Percentiles rank a stretch among this genome's conserved stretches.
These are phyloP conservation scores for Biscogniauxia mediterranea DNA, from an alignment of 2,329 filamentous ascomycete genomes.

Conservation along the genomic window DNA sequence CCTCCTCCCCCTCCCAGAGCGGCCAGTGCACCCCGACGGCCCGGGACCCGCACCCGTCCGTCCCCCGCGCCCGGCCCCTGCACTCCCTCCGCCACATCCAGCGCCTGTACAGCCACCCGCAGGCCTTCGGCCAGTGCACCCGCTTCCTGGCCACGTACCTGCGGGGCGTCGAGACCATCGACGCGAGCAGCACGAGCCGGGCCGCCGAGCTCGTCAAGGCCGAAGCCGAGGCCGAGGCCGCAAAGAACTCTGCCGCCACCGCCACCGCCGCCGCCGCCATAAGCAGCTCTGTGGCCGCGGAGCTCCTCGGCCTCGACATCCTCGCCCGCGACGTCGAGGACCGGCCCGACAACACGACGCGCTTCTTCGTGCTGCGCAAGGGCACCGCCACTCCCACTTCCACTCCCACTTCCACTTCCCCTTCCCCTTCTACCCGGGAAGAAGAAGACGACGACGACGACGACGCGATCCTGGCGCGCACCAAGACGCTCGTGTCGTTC, in stretches of 20 bases:
- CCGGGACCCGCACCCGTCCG: slow-evolving; percentile 42
- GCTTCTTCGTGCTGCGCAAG: slow-evolving; percentile 67
- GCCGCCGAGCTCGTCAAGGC: slow-evolving; percentile 70
- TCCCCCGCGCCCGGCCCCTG: slow-evolving; percentile 48
- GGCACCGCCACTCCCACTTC: slow-evolving; percentile 1
- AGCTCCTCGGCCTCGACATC: slow-evolving; percentile 64
- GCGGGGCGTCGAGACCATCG: slow-evolving; percentile 72
- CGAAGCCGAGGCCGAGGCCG: slow-evolving; percentile 32
- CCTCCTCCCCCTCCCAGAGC: not conserved
- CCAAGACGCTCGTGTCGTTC: slow-evolving; percentile 79
- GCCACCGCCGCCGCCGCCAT: slow-evolving; percentile 73
- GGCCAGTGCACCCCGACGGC: slow-evolving; percentile 51
- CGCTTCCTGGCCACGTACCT: slow-evolving; percentile 69
- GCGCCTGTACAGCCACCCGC: slow-evolving; percentile 87
- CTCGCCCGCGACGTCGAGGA: slow-evolving; percentile 72
- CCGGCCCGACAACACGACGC: slow-evolving; percentile 70
- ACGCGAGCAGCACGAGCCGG: slow-evolving; percentile 78
- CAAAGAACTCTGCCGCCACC: slow-evolving; percentile 55
- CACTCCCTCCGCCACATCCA: slow-evolving; percentile 59
- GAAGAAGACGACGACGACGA: not conserved
- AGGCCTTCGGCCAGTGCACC: slow-evolving; percentile 91
- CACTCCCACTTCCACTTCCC: too few relatives aligned
- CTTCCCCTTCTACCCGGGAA: too few relatives aligned
- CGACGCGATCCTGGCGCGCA: slow-evolving; percentile 24
- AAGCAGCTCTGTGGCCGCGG: slow-evolving; percentile 70